Evolutionary conservation across 257 asterid genomes (phyloP), one percentile per base, ranked within the genome.

Genomic region (Scutellaria barbata): DNA sequence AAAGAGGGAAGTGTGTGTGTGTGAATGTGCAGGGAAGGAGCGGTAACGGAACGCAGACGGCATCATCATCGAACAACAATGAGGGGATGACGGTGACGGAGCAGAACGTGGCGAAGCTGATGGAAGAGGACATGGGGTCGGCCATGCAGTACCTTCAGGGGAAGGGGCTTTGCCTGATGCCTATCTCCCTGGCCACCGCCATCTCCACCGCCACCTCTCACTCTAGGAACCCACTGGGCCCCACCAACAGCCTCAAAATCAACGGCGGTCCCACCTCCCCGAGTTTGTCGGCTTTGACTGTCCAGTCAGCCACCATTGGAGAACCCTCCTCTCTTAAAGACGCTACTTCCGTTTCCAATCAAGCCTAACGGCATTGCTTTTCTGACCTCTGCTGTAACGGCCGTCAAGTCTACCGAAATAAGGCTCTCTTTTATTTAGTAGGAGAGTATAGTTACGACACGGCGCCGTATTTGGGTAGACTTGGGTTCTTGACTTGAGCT

Each of bases 61-160:
- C 85, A 68, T 82, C 96, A n/a, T 82, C 93, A 1, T 88, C 96
- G 0, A 87, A 86, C 86, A 58, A 74, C 30, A 30, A 30, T 3
- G 92, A 76, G 14, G 86, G 81, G 57, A 86, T 85, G 90, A 90
- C 82, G 52, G 89, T 87, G 54, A 82, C 97, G 71, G 98, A 92
- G 85, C 88, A 92, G 54, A 97, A 92, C 79, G 97, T 92, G 85
- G 92, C 88, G 33, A 92, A 90, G 87, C 79, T 92, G 63, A 90
- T 92, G 98, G 98, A 92, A 35, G 96, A 92, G 33, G 98, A 92
- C 54, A 92, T 92, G 98, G 96, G 98, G 0, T 84, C 98, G 1
- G 98, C 98, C 65, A 90, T 92, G 98, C 98, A 92, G 69, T 92
- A 92, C 66, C 95, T 92, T 5, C 98, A 90, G 58, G 96, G 98